Conservation (phyloP, 1,139 yeast species). For the Arxiozyma bovina region DNA sequence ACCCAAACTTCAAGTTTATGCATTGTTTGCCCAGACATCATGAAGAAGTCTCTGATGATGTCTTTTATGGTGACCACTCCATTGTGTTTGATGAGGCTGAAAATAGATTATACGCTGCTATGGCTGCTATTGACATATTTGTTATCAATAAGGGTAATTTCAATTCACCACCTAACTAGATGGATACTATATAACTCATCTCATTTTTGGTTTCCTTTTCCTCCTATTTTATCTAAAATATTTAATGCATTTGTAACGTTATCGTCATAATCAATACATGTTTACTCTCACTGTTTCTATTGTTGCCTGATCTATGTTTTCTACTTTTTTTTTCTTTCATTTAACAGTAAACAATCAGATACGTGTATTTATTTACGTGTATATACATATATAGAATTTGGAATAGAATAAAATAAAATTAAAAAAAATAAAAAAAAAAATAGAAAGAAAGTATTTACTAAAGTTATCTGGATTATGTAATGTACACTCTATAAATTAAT, state of each 20-base stretch:
- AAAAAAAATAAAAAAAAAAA: neutral
- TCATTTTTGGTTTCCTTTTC: too few species aligned
- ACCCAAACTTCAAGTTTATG: conserved; percentile 77
- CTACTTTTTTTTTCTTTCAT: neutral
- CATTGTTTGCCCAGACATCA: conserved; percentile 94
- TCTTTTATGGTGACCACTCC: conserved; percentile 75
- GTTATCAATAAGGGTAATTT: conserved; percentile 72
- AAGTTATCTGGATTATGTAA: neutral
- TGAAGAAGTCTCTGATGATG: conserved; percentile 90
- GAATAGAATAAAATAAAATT: neutral
- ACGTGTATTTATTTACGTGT: neutral
- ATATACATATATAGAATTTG: neutral
- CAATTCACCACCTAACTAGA: conserved; percentile 5
- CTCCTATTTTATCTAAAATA: neutral
- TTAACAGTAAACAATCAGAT: neutral
- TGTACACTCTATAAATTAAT: conserved; percentile 14
- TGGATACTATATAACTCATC: neutral
- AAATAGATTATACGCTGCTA: conserved; percentile 90
- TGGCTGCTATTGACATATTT: conserved; percentile 84
- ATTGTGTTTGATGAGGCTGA: conserved; percentile 93
- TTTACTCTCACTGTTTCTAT: neutral
- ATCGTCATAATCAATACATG: neutral
- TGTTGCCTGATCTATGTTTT: neutral
- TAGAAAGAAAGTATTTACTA: too few species aligned
- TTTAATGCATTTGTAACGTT: conserved; percentile 1